phyloP scores from a whole-genome alignment of 2,329 filamentous ascomycete species.

The Escovopsis sp. region DNA sequence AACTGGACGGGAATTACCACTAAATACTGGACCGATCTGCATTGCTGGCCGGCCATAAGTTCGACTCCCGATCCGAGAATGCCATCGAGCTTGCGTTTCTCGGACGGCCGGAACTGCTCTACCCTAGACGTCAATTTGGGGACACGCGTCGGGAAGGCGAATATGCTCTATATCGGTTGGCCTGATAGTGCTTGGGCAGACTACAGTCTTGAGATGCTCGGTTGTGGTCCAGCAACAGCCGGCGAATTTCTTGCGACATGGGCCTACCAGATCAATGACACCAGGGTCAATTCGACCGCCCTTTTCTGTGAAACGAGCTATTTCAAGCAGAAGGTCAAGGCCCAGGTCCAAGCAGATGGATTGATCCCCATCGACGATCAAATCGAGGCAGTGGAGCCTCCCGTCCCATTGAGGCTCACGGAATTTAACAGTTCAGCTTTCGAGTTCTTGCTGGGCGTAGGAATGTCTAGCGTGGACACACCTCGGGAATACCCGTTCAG shows the following conservation, averaged over 20 bases:
- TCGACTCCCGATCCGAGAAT: neutral
- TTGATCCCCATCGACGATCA: too few species aligned
- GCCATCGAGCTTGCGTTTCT: neutral
- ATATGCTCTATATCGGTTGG: neutral
- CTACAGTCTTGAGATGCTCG: too few species aligned
- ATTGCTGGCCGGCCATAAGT: conserved; percentile 18
- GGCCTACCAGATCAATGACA: neutral
- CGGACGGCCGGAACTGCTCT: neutral
- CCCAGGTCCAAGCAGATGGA: too few species aligned
- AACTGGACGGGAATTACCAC: conserved; percentile 16
- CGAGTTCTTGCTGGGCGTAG: too few species aligned
- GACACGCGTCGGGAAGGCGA: neutral
- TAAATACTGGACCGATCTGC: conserved; percentile 20
- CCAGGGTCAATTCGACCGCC: neutral
- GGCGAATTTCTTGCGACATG: neutral
- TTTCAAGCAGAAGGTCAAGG: neutral
- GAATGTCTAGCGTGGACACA: too few species aligned
- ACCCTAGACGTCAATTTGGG: neutral
- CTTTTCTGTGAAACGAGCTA: neutral
- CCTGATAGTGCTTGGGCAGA: too few species aligned
- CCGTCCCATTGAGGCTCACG: too few species aligned
- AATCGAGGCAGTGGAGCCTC: too few species aligned
- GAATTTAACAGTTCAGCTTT: too few species aligned
- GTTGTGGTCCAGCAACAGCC: neutral
- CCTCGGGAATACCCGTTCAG: too few species aligned